A percentile compares a stretch with the other conserved stretches of the same genome.
Conservation (phyloP, 352 stramenopile species). For the Phytophthora agathidicida region DNA sequence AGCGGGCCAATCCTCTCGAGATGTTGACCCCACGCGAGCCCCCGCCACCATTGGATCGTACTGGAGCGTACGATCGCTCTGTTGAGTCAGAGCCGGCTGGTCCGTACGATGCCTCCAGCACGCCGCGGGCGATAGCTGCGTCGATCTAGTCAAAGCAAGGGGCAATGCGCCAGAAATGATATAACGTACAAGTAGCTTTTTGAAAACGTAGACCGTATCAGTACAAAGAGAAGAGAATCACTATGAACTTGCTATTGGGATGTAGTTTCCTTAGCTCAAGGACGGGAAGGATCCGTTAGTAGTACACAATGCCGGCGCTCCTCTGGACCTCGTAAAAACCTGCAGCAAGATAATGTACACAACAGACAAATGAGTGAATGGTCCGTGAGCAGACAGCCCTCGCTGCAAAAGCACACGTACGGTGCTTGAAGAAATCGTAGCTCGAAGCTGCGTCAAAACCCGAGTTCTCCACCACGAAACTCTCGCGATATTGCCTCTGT, state of each 20-base stretch:
- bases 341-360: slow-evolving; percentile 6
- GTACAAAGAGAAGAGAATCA: slow-evolving; percentile 4
- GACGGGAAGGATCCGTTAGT: slow-evolving; percentile 25
- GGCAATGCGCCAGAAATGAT: neutral
- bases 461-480: slow-evolving; percentile 52
- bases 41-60: slow-evolving; percentile 24
- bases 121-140: slow-evolving; percentile 23
- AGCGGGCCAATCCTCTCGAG: slow-evolving; percentile 27
- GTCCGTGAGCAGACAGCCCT: neutral
- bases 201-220: slow-evolving; percentile 15
- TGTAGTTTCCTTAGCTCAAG: slow-evolving; percentile 11
- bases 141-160: slow-evolving; percentile 17
- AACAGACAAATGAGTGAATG: neutral
- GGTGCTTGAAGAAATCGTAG: slow-evolving; percentile 77
- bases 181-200: slow-evolving; percentile 28
- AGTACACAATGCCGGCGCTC: slow-evolving; percentile 33
- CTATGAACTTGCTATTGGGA: slow-evolving; percentile 26
- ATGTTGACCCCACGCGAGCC: slow-evolving; percentile 26
- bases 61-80: slow-evolving; percentile 26
- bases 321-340: slow-evolving; percentile 40
- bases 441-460: slow-evolving; percentile 59
- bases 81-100: slow-evolving; percentile 28
- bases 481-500: slow-evolving; percentile 48
- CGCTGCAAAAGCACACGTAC: slow-evolving; percentile 39
- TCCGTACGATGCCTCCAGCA: slow-evolving; percentile 37